These are phyloP conservation scores for Tremella yokohamensis DNA, from an alignment of 768 basidiomycete species.

Conservation along the genomic window DNA sequence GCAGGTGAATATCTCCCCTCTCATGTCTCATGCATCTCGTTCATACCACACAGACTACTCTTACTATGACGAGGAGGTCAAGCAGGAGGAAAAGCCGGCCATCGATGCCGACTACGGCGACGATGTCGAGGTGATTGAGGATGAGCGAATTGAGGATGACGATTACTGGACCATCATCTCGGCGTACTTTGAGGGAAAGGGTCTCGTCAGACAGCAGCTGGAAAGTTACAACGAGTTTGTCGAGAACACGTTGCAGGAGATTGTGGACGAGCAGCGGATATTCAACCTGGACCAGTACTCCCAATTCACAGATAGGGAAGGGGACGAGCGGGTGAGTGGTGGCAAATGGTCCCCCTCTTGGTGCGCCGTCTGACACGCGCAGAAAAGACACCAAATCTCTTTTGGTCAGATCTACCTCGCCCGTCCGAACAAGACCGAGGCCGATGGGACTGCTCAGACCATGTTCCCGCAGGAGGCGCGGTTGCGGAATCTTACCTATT, in stretches of 20 bases:
- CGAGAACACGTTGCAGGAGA: slow-evolving; percentile 98
- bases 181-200: slow-evolving; percentile 94
- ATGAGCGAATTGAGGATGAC: slow-evolving; percentile 39
- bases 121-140: slow-evolving; percentile 20
- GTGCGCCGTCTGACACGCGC: neutral
- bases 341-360: neutral
- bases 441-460: slow-evolving; percentile 87
- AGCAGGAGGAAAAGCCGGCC: slow-evolving; percentile 3
- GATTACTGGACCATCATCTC: slow-evolving; percentile 68
- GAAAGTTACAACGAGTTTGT: slow-evolving; percentile 99
- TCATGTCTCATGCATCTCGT: slow-evolving; percentile 11
- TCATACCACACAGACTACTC: slow-evolving; percentile 15
- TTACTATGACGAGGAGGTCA: slow-evolving; percentile 12
- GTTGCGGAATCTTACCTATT: slow-evolving; percentile 90
- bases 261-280: slow-evolving; percentile 94
- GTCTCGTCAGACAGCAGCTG: slow-evolving; percentile 94
- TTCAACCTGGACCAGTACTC: slow-evolving; percentile 93
- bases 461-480: slow-evolving; percentile 97
- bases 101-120: slow-evolving; percentile 10
- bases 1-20: slow-evolving; percentile 38
- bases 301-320: slow-evolving; percentile 85
- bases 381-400: slow-evolving; percentile 80
- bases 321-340: slow-evolving; percentile 51
- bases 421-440: slow-evolving; percentile 87
- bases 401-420: slow-evolving; percentile 98